Evolutionary conservation across 768 basidiomycete species (phyloP).

Genomic region (Psilocybe tampanensis): DNA sequence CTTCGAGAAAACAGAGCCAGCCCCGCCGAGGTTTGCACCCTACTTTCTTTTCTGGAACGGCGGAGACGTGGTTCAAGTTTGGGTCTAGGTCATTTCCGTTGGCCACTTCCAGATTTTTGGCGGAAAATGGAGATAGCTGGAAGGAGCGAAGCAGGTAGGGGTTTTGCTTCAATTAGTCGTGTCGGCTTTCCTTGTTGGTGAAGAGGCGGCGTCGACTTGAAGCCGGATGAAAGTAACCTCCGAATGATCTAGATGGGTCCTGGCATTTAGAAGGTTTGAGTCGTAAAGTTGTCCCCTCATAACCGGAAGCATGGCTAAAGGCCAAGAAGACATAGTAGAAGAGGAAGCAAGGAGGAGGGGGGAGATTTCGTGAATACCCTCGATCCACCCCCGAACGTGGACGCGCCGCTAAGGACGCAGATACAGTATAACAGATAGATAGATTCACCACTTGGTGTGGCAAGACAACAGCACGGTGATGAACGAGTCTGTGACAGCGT

Average conservation of each 20-base stretch:
- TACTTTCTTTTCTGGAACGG: no score
- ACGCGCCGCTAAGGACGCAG: not conserved
- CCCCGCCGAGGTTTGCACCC: conserved; percentile 3
- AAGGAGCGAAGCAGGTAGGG: not conserved
- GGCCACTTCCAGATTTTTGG: not conserved
- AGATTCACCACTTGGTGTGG: conserved; percentile 2
- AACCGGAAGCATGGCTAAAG: not conserved
- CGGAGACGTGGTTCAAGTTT: not conserved
- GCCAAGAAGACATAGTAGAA: not conserved
- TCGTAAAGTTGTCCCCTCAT: not conserved
- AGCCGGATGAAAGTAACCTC: conserved; percentile 6
- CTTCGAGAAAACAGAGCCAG: conserved; percentile 1
- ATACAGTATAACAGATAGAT: conserved; percentile 7
- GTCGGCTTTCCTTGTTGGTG: not conserved
- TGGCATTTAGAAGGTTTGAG: not conserved
- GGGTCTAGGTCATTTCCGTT: not conserved
- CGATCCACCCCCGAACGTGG: not conserved
- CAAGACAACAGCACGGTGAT: conserved; percentile 5
- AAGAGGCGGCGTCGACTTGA: not conserved
- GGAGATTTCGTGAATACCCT: not conserved
- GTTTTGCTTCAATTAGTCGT: not conserved
- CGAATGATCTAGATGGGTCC: conserved; percentile 4
- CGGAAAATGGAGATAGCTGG: not conserved
- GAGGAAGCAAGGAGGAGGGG: not conserved
- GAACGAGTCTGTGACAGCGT: conserved; percentile 14